These are phyloP conservation scores for Metarhizium humberi DNA, from an alignment of 2,329 filamentous ascomycete genomes.

Conservation along the genomic window DNA sequence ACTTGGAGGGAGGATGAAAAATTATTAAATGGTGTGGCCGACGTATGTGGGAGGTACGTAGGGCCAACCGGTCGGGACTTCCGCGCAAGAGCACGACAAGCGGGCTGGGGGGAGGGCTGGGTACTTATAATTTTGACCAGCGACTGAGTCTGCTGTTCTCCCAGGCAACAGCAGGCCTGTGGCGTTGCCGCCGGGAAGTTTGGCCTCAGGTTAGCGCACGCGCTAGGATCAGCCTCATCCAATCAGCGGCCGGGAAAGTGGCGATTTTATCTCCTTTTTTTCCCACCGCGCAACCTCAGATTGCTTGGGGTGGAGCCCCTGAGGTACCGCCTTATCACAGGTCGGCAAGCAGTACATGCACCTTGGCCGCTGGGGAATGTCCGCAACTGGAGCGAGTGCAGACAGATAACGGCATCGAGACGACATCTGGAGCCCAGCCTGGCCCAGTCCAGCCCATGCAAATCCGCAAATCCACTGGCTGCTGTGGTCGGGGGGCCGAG, in stretches of 20 bases:
- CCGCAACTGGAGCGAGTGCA: not conserved
- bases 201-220: slow-evolving; percentile 26
- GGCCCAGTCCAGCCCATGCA: no score
- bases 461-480: no score
- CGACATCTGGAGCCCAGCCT: no score
- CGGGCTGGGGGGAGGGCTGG: slow-evolving; percentile 41
- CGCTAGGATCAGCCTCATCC: slow-evolving; percentile 23
- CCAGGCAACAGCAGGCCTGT: slow-evolving; percentile 36
- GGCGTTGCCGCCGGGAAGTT: slow-evolving; percentile 31
- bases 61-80: slow-evolving; percentile 46
- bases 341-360: slow-evolving; percentile 12
- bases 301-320: slow-evolving; percentile 23
- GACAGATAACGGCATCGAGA: no score
- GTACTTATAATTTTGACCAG: slow-evolving; percentile 47
- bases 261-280: slow-evolving; percentile 31
- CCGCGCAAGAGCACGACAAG: slow-evolving; percentile 41
- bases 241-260: slow-evolving; percentile 25
- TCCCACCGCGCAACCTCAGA: slow-evolving; percentile 21
- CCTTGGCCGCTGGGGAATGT: not conserved
- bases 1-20: slow-evolving; percentile 17
- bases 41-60: slow-evolving; percentile 40
- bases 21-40: slow-evolving; percentile 29
- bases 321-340: slow-evolving; percentile 28
- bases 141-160: slow-evolving; percentile 26
- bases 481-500: not conserved